A percentile compares a stretch with the other conserved stretches of the same genome.
phyloP scores from a whole-genome alignment of 2,329 filamentous ascomycete genomes.

The Trichoderma arundinaceum region DNA sequence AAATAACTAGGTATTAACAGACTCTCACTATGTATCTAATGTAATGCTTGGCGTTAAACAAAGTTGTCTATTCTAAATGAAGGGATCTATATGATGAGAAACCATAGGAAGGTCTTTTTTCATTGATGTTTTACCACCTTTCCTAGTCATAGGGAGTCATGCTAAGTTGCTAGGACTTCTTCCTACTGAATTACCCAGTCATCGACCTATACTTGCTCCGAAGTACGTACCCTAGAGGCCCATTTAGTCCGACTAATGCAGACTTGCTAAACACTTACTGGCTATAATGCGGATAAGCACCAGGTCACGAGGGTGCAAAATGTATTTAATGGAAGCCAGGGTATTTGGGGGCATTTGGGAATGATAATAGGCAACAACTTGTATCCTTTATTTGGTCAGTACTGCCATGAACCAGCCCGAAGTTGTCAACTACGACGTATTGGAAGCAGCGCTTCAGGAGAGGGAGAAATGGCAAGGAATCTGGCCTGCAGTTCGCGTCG shows the following conservation, averaged over 20 bases:
- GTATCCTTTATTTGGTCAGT: too few species aligned
- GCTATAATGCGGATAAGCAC: background rate
- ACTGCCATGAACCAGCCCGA: background rate
- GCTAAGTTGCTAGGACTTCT: background rate
- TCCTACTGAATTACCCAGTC: background rate
- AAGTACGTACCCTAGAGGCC: too few species aligned
- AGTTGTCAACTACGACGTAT: background rate
- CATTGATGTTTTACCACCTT: background rate
- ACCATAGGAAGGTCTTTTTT: background rate
- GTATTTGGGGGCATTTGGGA: too few species aligned
- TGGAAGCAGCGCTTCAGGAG: slow-evolving; percentile 8
- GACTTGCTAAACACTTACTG: too few species aligned
- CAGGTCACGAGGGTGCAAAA: background rate
- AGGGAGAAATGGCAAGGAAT: slow-evolving; percentile 6
- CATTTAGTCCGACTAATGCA: too few species aligned
- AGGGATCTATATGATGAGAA: background rate
- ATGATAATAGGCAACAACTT: background rate
- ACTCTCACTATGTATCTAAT: background rate
- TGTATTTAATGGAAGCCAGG: too few species aligned
- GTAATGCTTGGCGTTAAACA: too few species aligned
- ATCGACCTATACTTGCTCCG: background rate
- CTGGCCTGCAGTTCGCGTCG: slow-evolving; percentile 5
- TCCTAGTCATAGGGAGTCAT: background rate
- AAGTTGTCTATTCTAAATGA: background rate
- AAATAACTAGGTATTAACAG: slow-evolving; percentile 45